These are phyloP conservation scores for Hypoxylon sp. DNA, from an alignment of 2,329 filamentous ascomycete species.

Conservation along the genomic window DNA sequence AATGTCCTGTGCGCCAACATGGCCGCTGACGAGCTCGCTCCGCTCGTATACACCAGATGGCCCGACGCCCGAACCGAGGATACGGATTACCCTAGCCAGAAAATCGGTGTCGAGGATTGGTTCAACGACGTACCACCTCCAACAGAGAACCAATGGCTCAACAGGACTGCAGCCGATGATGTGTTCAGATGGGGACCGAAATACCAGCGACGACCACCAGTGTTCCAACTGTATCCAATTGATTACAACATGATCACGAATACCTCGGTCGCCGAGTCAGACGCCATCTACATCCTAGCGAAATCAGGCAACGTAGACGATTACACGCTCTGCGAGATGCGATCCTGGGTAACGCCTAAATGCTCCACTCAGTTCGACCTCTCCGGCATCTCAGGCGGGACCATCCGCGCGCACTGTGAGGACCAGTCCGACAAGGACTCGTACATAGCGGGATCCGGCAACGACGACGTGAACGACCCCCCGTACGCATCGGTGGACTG, in stretches of 20 bases:
- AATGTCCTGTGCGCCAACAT: constrained; percentile 79
- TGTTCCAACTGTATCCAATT: constrained; percentile 63
- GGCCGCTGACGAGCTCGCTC: constrained; percentile 64
- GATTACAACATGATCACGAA: constrained; percentile 74
- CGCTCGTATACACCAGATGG: constrained; percentile 72
- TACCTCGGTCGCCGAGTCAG: constrained; percentile 51
- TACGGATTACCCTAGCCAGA: constrained; percentile 50
- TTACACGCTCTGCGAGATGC: constrained; percentile 74
- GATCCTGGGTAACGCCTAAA: constrained; percentile 67
- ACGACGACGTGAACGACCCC: constrained; percentile 43
- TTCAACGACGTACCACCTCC: constrained; percentile 48
- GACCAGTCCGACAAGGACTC: constrained; percentile 61
- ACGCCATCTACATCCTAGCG: constrained; percentile 73
- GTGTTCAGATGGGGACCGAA: constrained; percentile 72
- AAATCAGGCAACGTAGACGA: constrained; percentile 53
- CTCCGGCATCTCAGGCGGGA: constrained; percentile 65
- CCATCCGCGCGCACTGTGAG: constrained; percentile 69
- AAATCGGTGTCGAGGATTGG: constrained; percentile 50
- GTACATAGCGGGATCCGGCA: constrained; percentile 57
- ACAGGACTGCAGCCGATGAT: constrained; percentile 70
- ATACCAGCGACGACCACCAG: constrained; percentile 60
- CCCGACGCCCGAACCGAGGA: constrained; percentile 50
- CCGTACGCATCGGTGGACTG: constrained; percentile 57
- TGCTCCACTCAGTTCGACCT: constrained; percentile 72
- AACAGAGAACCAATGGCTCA: constrained; percentile 54